phyloP scores from a whole-genome alignment of 139 green algal genomes.

The Eudorina sp. region DNA sequence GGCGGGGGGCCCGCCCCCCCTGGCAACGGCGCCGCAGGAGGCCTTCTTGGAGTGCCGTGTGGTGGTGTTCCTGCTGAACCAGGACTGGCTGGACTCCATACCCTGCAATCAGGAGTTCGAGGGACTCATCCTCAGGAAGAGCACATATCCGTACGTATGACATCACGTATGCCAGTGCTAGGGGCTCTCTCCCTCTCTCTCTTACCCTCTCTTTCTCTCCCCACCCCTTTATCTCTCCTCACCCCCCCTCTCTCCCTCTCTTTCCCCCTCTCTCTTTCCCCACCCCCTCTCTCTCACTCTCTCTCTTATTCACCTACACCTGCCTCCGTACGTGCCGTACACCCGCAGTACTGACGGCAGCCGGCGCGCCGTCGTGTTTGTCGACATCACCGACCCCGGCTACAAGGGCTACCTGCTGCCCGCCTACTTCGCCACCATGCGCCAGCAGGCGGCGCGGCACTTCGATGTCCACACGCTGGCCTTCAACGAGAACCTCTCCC shows the following conservation, averaged over 20 bases:
- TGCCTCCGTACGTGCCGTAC: background rate
- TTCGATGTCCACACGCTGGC: background rate
- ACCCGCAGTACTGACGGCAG: background rate
- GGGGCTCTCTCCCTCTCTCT: too few relatives aligned
- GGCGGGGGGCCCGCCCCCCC: too few relatives aligned
- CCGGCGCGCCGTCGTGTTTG: constrained; percentile 18
- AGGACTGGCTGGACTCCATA: constrained; percentile 51
- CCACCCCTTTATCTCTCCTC: too few relatives aligned
- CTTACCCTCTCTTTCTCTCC: too few relatives aligned
- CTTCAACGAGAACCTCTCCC: constrained; percentile 17
- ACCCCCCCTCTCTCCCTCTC: too few relatives aligned
- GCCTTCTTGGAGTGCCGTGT: constrained; percentile 33
- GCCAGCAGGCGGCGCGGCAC: background rate
- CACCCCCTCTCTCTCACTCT: background rate
- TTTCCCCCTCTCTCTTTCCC: too few relatives aligned
- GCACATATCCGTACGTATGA: background rate
- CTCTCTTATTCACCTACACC: background rate
- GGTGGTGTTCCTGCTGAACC: constrained; percentile 48
- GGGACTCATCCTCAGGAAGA: constrained; percentile 9
- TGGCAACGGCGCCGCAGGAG: too few relatives aligned
- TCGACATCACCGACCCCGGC: constrained; percentile 41
- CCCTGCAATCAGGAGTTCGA: constrained; percentile 51
- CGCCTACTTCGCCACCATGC: background rate
- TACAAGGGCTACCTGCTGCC: constrained; percentile 25
- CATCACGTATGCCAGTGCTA: too few relatives aligned